Base-by-base conservation (phyloP, 2,329 filamentous ascomycete genomes). In the Colletotrichum cuscutae region DNA sequence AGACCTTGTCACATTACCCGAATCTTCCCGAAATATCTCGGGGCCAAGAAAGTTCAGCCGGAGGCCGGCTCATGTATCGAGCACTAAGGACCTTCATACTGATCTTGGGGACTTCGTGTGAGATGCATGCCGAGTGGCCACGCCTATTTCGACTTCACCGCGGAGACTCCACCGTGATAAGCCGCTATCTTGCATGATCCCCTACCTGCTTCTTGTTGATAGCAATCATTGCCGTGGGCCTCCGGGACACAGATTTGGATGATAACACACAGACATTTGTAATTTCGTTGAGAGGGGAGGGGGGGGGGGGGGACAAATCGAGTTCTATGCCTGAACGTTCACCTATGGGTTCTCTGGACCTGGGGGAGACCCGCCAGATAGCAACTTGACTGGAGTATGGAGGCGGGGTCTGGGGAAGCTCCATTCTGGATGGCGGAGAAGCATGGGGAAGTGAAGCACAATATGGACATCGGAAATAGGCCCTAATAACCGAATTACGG, bases 341-440 rank as follows among this genome's bases (percentile, higher is more conserved):
- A 42, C 37, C 37, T 37, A 60, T 69, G 67, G 60, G 9, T 26
- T 15, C 28, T 58, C 30, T 26, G 19, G 53, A 28, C 35, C 52
- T 15, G 59, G 60, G 35, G 37, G 37, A 32, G 15, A 15, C 32
- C 52, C 65, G 11, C 65, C 12, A n/a, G 28, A n/a, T 13, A 42
- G n/a, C 6, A 35, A 1, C 15, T 32, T 35, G 58, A 22, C 15
- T 49, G 24, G 26, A 54, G 54, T 56, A 37, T 19, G 66, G 60
- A 70, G 59, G 60, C 70, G 66, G 65, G 70, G 59, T 70, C 66
- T 22, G 66, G 70, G 70, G 70, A 70, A 70, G 32, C 13, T 28
- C 26, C 12, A 15, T 65, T 49, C 9, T 53, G 6, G 9, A 13
- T n/a, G 42, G 66, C 32, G 59, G 66, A 35, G 65, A 53, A 15